These are phyloP conservation scores for Candida anglica DNA, from an alignment of 805 yeast genomes.

Conservation along the genomic window DNA sequence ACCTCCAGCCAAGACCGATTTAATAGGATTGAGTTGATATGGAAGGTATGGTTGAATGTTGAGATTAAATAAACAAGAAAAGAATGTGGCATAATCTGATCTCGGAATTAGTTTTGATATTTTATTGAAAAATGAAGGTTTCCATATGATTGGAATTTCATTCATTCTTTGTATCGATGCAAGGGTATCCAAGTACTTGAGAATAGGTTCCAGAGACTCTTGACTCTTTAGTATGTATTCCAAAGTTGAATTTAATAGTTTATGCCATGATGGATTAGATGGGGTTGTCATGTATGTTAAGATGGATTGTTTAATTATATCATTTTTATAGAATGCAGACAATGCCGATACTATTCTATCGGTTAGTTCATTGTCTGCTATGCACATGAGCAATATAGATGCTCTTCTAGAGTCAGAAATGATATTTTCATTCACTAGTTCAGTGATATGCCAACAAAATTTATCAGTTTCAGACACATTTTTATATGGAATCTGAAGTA, in stretches of 20 bases:
- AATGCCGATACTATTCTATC: conserved; percentile 14
- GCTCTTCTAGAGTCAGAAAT: conserved; percentile 20
- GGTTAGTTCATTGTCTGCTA: conserved; percentile 15
- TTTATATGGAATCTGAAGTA: conserved; percentile 21
- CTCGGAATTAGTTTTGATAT: conserved; percentile 16
- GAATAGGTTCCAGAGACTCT: conserved; percentile 4
- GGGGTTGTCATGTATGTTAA: conserved; percentile 1
- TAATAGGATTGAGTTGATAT: conserved; percentile 12
- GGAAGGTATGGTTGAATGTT: conserved; percentile 27
- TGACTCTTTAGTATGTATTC: neutral
- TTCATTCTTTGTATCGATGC: conserved; percentile 20
- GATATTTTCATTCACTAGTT: conserved; percentile 26
- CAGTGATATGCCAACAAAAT: conserved; percentile 25
- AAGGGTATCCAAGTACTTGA: conserved; percentile 23
- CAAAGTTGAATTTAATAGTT: neutral
- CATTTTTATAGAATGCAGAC: conserved; percentile 10
- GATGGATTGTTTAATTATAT: conserved; percentile 13
- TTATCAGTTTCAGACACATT: conserved; percentile 19
- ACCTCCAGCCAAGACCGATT: conserved; percentile 22
- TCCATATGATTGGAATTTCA: conserved; percentile 16
- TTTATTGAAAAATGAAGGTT: conserved; percentile 10
- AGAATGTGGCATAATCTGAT: conserved; percentile 17
- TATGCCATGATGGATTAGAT: neutral
- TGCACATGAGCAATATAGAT: conserved; percentile 14
- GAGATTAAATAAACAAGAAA: conserved; percentile 24